These are phyloP conservation scores for Tricholoma hemisulphureum DNA, from an alignment of 768 basidiomycete genomes.

Conservation along the genomic window DNA sequence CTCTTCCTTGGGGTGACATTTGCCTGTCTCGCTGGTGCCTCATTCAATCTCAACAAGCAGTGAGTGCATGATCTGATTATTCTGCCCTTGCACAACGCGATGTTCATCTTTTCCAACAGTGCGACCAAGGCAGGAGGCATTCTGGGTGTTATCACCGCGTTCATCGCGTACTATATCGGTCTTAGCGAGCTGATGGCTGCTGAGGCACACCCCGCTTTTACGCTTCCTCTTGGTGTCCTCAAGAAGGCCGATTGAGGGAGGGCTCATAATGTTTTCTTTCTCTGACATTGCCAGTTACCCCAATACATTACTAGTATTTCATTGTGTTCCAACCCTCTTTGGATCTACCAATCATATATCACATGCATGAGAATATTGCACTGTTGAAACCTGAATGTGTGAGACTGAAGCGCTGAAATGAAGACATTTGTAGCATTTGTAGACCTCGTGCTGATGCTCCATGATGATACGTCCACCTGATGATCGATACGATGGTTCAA, in stretches of 20 bases:
- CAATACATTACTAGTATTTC: too few species aligned
- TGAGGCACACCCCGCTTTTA: conserved; percentile 38
- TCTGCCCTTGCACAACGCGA: neutral
- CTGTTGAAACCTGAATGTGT: too few species aligned
- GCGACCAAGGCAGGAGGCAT: conserved; percentile 43
- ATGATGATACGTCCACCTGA: too few species aligned
- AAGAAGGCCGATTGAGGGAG: neutral
- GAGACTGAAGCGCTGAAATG: too few species aligned
- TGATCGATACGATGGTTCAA: too few species aligned
- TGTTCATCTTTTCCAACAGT: conserved; percentile 19
- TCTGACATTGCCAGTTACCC: too few species aligned
- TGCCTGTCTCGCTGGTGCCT: conserved; percentile 39
- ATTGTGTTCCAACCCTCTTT: too few species aligned
- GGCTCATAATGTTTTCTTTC: too few species aligned
- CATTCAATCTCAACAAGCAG: conserved; percentile 29
- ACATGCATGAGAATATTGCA: too few species aligned
- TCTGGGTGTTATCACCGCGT: conserved; percentile 44
- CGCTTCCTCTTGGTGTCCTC: conserved; percentile 44
- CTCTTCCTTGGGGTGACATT: conserved; percentile 40
- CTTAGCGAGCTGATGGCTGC: conserved; percentile 41
- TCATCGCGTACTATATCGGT: conserved; percentile 50
- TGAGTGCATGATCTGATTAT: conserved; percentile 18
- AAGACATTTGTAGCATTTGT: too few species aligned
- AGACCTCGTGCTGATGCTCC: too few species aligned
- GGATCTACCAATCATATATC: too few species aligned